Evolutionary conservation across 163 green algal genomes (phyloP).

Genomic region (Prototheca wickerhamii): DNA sequence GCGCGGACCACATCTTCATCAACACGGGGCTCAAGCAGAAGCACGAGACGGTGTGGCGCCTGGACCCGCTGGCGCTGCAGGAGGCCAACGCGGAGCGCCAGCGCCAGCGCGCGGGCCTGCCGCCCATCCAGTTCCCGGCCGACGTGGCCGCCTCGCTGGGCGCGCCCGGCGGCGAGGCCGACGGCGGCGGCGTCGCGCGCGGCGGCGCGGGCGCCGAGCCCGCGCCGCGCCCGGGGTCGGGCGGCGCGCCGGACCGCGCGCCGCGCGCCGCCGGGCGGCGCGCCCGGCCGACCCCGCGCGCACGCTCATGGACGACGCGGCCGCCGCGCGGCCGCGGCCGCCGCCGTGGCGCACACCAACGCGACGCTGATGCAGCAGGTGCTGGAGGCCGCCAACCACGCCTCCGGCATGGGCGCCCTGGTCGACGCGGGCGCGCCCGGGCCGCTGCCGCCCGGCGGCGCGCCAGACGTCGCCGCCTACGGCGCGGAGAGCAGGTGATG

Average conservation of each 20-base stretch:
- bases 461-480: too few species aligned
- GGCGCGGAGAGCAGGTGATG: too few species aligned
- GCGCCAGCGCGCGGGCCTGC: conserved; percentile 6
- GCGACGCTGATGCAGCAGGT: conserved; percentile 6
- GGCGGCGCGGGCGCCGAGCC: neutral
- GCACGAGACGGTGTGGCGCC: conserved; percentile 34
- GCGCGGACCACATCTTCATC: conserved; percentile 29
- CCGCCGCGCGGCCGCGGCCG: neutral
- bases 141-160: neutral
- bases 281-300: too few species aligned
- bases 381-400: neutral
- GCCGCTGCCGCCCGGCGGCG: too few species aligned
- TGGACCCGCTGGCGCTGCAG: conserved; percentile 16
- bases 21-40: conserved; percentile 33
- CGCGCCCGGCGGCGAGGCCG: neutral
- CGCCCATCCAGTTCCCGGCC: conserved; percentile 3
- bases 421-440: neutral
- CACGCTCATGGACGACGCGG: too few species aligned
- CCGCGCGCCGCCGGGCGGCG: too few species aligned
- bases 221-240: neutral
- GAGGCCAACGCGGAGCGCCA: conserved; percentile 9
- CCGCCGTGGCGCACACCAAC: neutral
- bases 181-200: neutral
- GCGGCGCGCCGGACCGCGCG: neutral
- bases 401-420: neutral